Base-by-base conservation (phyloP, 495 filamentous ascomycete species). In the Penicillium subrubescens region DNA sequence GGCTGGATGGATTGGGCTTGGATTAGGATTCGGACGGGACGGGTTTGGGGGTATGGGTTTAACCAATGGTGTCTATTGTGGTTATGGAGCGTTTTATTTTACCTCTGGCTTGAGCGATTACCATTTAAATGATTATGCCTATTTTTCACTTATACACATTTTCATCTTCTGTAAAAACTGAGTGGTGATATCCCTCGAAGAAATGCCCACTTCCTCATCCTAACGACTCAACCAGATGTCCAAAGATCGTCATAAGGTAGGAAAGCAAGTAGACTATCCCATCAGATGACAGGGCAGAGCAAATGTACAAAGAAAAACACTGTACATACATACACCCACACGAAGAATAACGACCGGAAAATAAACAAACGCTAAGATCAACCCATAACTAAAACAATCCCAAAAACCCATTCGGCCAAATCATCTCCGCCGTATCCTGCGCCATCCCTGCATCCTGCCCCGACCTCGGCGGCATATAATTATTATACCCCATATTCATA, bases 401-500 rank as follows among this genome's bases (percentile, higher is more conserved):
- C 57, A 71, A 39, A 29, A 71, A 68, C 8, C 69, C 66, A 58
- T 66, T 62, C 34, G 69, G 44, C 66, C 66, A 66, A 31, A 59
- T 35, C 21, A 39, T 35, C 55, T 64, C 64, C 44, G 37, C 43
- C 23, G 35, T 27, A 41, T 57, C 66, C 50, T 59, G 61, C 23
- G n/a, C 39, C 19, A 25, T 10, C 44, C 44, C 44, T 12, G 44
- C 50, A 12, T 58, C 66, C 31, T 61, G 63, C 1, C 29, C 29
- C 21, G 34, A 19, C 46, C 60, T 48, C 37, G 53, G 34, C 31
- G 53, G 54, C 15, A 41, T 35, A 19, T 43, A 62, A 44, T 35
- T 56, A 48, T 48, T 61, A 31, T 63, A 66, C 34, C 41, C 59
- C 51, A 66, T 31, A 17, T 34, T 56, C 51, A 66, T 31, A 17